Conservation (phyloP, 371 early-diverging fungal genomes). For the Mortierella sp. region DNA sequence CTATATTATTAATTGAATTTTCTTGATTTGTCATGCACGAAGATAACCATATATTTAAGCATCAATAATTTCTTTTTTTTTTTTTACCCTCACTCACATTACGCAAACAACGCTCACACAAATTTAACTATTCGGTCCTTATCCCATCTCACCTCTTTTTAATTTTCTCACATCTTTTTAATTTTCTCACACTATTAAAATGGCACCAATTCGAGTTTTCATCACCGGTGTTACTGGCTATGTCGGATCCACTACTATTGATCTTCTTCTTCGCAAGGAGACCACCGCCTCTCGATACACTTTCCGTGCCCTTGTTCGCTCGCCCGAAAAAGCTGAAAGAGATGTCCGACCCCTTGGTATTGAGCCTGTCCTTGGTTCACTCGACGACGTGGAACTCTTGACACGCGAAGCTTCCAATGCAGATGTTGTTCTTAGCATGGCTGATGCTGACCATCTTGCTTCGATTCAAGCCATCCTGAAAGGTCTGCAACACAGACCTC, state of each 20-base stretch:
- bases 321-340: constrained; percentile 34
- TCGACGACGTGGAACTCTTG: constrained; percentile 41
- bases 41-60: no score
- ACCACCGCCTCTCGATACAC: constrained; percentile 12
- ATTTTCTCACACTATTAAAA: neutral
- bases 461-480: constrained; percentile 50
- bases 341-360: constrained; percentile 40
- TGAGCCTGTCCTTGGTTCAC: constrained; percentile 49
- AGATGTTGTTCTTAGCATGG: constrained; percentile 52
- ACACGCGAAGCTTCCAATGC: constrained; percentile 41
- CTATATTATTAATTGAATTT: no score
- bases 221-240: constrained; percentile 55
- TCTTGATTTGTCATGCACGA: no score
- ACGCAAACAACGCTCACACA: no score
- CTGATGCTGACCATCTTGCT: constrained; percentile 53
- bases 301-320: constrained; percentile 51
- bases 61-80: no score
- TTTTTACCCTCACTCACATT: no score
- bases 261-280: constrained; percentile 34
- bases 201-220: constrained; percentile 43
- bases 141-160: no score
- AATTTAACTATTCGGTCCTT: no score
- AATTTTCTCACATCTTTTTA: no score
- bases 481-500: constrained; percentile 39
- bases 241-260: constrained; percentile 44